These are phyloP conservation scores for Russula ochroleuca DNA, from an alignment of 768 basidiomycete species.

Conservation along the genomic window DNA sequence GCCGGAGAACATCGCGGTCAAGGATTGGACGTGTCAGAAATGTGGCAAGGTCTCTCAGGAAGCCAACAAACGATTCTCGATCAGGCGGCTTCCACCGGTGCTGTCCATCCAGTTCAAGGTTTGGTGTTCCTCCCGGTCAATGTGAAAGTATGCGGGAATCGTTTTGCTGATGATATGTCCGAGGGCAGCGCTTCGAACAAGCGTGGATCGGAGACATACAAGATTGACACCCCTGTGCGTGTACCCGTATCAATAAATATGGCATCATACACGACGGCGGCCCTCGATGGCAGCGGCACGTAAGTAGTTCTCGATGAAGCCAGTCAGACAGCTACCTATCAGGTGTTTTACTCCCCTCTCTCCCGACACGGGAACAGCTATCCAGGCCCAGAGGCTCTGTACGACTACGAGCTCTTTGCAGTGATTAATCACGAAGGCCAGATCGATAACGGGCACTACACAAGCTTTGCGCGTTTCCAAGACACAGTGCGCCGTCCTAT, in stretches of 20 bases:
- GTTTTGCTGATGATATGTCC: neutral
- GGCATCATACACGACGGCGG: constrained; percentile 76
- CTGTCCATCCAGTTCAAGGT: constrained; percentile 96
- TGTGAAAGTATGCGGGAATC: neutral
- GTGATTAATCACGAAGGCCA: constrained; percentile 95
- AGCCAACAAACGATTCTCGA: constrained; percentile 80
- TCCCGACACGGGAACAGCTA: constrained; percentile 33
- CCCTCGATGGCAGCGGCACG: constrained; percentile 43
- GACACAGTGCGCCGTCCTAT: constrained; percentile 60
- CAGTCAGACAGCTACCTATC: neutral
- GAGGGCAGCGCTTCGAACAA: constrained; percentile 89
- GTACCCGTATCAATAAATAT: constrained; percentile 85
- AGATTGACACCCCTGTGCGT: constrained; percentile 78
- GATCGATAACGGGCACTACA: constrained; percentile 94
- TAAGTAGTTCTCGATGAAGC: constrained; percentile 7
- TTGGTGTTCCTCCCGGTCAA: neutral
- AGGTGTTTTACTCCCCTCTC: neutral
- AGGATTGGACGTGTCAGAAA: constrained; percentile 79
- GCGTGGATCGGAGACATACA: constrained; percentile 51
- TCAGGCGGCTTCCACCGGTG: constrained; percentile 82
- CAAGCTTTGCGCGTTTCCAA: constrained; percentile 75
- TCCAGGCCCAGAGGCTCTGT: constrained; percentile 62
- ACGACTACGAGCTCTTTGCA: constrained; percentile 87
- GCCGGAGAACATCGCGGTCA: constrained; percentile 75
- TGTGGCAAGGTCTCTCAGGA: constrained; percentile 75